These are phyloP conservation scores for Agarophyton chilense DNA, from an alignment of 23 red algal genomes.

Conservation along the genomic window DNA sequence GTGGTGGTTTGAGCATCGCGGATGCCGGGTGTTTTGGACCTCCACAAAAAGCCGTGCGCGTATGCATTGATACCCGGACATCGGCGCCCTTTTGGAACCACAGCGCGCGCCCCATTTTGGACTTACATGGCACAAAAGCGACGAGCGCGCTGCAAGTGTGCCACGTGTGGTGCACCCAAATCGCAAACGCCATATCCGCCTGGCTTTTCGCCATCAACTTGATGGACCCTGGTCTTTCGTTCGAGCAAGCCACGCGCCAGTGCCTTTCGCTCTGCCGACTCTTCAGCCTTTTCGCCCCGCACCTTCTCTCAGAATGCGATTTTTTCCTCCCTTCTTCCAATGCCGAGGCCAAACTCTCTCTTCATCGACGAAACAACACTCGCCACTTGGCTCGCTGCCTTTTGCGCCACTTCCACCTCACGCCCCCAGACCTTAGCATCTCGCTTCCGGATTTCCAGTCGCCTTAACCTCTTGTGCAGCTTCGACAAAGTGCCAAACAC, in stretches of 20 bases:
- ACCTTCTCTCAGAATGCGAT: conserved; percentile 26
- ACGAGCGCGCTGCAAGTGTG: too few relatives aligned
- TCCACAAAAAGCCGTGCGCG: too few relatives aligned
- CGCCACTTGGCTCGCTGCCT: conserved; percentile 39
- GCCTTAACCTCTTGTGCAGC: conserved; percentile 29
- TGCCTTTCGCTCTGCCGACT: conserved; percentile 41
- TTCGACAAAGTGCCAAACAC: conserved; percentile 1
- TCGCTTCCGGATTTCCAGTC: conserved; percentile 2
- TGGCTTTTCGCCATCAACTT: conserved; percentile 52
- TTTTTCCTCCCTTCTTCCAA: conserved; percentile 11
- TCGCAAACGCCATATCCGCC: conserved; percentile 41
- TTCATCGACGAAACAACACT: conserved; percentile 60
- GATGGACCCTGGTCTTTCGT: conserved; percentile 4
- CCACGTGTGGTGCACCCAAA: too few relatives aligned
- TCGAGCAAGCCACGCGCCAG: conserved; percentile 17
- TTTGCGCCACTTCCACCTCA: conserved; percentile 26
- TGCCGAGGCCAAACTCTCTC: conserved; percentile 25
- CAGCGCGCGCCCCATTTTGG: too few relatives aligned
- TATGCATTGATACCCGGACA: too few relatives aligned
- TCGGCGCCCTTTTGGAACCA: too few relatives aligned
- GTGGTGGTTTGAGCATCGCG: too few relatives aligned
- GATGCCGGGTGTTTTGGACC: too few relatives aligned
- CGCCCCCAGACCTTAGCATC: not conserved
- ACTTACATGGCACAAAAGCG: too few relatives aligned
- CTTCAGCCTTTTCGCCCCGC: conserved; percentile 43